Evolutionary conservation across 805 yeast genomes (phyloP).

Genomic region (Tetrapisispora iriomotensis): DNA sequence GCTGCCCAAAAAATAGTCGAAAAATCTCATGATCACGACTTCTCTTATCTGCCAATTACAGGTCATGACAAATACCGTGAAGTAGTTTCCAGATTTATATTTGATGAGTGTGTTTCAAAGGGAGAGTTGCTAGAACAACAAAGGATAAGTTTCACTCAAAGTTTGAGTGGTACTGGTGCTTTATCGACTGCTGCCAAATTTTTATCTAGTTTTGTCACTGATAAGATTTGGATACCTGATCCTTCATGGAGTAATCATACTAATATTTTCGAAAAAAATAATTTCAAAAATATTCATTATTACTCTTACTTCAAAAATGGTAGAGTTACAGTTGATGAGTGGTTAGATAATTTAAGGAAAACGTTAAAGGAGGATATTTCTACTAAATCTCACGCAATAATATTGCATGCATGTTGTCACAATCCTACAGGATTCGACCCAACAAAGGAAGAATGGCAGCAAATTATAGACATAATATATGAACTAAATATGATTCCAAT

Average conservation of each 20-base stretch:
- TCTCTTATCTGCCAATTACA: conserved; percentile 47
- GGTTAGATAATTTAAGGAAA: conserved; percentile 46
- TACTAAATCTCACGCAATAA: conserved; percentile 38
- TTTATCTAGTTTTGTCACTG: conserved; percentile 39
- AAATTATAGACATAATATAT: conserved; percentile 55
- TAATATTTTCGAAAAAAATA: conserved; percentile 68
- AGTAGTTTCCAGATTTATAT: conserved; percentile 61
- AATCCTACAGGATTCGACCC: conserved; percentile 97
- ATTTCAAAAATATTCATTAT: conserved; percentile 43
- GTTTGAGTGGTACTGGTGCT: conserved; percentile 94
- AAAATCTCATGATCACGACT: conserved; percentile 51
- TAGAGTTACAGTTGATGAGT: conserved; percentile 53
- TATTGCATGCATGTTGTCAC: conserved; percentile 92
- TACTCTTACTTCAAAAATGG: conserved; percentile 72
- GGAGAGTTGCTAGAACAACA: conserved; percentile 45
- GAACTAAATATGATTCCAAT: conserved; percentile 60
- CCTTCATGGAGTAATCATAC: conserved; percentile 95
- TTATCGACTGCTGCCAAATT: conserved; percentile 77
- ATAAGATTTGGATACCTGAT: conserved; percentile 55
- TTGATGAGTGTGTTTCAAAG: conserved; percentile 46
- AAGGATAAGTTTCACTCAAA: conserved; percentile 74
- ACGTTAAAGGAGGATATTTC: conserved; percentile 39
- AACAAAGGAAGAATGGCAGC: conserved; percentile 67
- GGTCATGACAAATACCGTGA: conserved; percentile 64
- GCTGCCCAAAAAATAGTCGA: conserved; percentile 26